Base-by-base conservation (phyloP, 768 basidiomycete species). In the Collybia mongolica region DNA sequence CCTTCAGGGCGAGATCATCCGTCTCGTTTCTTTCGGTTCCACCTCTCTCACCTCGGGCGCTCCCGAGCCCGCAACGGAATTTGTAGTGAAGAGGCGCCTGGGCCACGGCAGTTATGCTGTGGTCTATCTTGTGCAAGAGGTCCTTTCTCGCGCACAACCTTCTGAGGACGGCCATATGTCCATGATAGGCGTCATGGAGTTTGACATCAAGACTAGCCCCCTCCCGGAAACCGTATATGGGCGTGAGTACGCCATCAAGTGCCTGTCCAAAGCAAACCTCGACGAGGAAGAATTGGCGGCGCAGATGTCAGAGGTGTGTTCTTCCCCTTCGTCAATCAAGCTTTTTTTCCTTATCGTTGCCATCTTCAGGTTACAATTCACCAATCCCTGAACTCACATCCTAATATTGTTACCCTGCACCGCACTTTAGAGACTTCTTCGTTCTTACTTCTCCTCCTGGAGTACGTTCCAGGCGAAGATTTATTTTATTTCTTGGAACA, bases 401-500 rank as follows among this genome's bases (percentile, higher is more conserved):
- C 89, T 45, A 95, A 97, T 72, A 95, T 99, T 56, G 97, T 96
- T 58, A 93, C 95, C 22, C 82, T 98, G 23, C 86, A 96, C 67
- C 87, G 88, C 58, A 96, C 97, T 1, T 80, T 96, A 60, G 93
- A 99, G 70, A 98, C 94, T 2, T 77, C 83, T 48, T 86, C 92
- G 24, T 97, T 91, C 68, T 76, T 99, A 6, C 85, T 98, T 56
- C 85, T 99, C 57, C 76, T 99, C 40, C 77, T 99, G 57, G 96
- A 99, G 74, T 93, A 88, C 65, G 95, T 97, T 54, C 94, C 94
- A 14, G 96, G 96, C 44, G 91, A 97, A 70, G 96, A 99, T 69
- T 76, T 98, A 56, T 99, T 94, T 70, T 99, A 94, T 72, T 99
- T 98, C 79, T 81, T 99, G 44, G 95, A 98, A 74, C 93, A 97